These are phyloP conservation scores for Yamadazyma friedrichii DNA, from an alignment of 1,139 yeast genomes.

Conservation along the genomic window DNA sequence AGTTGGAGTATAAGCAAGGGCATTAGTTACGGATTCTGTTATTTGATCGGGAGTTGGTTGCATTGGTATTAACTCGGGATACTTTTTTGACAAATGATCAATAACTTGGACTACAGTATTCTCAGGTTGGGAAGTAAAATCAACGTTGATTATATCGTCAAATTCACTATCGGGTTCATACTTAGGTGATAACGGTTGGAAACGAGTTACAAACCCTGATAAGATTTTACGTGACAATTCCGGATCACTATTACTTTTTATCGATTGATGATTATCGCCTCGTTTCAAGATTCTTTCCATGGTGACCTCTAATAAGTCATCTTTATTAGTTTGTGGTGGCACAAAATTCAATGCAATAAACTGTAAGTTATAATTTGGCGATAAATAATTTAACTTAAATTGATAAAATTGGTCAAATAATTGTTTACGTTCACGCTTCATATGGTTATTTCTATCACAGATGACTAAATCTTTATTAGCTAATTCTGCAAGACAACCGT, in stretches of 20 bases:
- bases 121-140: conserved; percentile 44
- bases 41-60: conserved; percentile 45
- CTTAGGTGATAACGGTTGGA: conserved; percentile 52
- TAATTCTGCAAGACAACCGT: conserved; percentile 42
- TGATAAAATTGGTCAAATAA: conserved; percentile 55
- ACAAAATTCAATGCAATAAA: conserved; percentile 72
- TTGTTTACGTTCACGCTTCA: conserved; percentile 64
- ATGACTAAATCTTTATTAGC: conserved; percentile 51
- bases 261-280: conserved; percentile 91
- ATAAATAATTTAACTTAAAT: conserved; percentile 34
- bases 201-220: conserved; percentile 70
- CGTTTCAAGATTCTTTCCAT: conserved; percentile 58
- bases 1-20: conserved; percentile 53
- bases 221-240: conserved; percentile 56
- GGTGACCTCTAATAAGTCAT: conserved; percentile 52
- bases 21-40: conserved; percentile 42
- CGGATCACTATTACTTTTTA: conserved; percentile 50
- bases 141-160: conserved; percentile 60
- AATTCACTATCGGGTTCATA: conserved; percentile 65
- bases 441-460: conserved; percentile 84
- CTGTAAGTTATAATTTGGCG: conserved; percentile 33
- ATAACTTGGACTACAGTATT: conserved; percentile 51
- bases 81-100: conserved; percentile 22
- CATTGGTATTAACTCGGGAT: conserved; percentile 43
- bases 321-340: conserved; percentile 17